Percentiles rank a stretch among this genome's conserved stretches.
Conservation (phyloP, 2,329 filamentous ascomycete species). For the Aureobasidium sp. region DNA sequence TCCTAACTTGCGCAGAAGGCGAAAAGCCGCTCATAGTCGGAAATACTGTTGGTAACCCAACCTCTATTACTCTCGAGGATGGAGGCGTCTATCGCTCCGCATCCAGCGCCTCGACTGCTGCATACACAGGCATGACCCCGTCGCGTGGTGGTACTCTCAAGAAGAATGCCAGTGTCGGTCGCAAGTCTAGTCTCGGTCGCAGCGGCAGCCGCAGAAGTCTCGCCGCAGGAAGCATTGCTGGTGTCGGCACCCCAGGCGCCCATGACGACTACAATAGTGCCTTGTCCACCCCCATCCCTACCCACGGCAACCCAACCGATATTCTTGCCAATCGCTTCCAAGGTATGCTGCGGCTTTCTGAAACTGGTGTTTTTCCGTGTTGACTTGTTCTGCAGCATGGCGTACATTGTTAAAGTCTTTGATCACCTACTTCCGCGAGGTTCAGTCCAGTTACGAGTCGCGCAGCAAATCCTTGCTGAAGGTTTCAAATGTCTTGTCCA, state of each 20-base stretch:
- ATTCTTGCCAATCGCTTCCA: slow-evolving; percentile 81
- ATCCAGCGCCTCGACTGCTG: slow-evolving; percentile 46
- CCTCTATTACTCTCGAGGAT: slow-evolving; percentile 59
- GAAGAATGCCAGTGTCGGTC: slow-evolving; percentile 75
- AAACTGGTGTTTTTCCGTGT: neutral
- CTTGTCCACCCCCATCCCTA: slow-evolving; percentile 85
- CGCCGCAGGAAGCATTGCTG: slow-evolving; percentile 72
- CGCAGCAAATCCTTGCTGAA: slow-evolving; percentile 75
- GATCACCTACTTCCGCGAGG: slow-evolving; percentile 86
- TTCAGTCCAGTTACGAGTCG: slow-evolving; percentile 81
- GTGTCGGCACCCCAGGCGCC: slow-evolving; percentile 51
- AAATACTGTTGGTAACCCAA: slow-evolving; percentile 58
- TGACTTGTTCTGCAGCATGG: slow-evolving; percentile 57
- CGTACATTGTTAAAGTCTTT: slow-evolving; percentile 90
- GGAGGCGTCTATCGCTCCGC: slow-evolving; percentile 50
- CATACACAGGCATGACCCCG: slow-evolving; percentile 34
- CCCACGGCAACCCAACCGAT: slow-evolving; percentile 78
- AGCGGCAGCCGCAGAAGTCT: slow-evolving; percentile 73
- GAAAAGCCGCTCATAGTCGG: slow-evolving; percentile 26
- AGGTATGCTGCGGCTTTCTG: slow-evolving; percentile 44
- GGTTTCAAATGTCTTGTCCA: slow-evolving; percentile 76
- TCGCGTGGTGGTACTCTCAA: slow-evolving; percentile 69
- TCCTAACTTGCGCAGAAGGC: slow-evolving; percentile 16
- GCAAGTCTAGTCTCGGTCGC: slow-evolving; percentile 65
- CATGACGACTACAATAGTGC: slow-evolving; percentile 69